phyloP scores from a whole-genome alignment of 2,329 filamentous ascomycete species.

The Orbilia brochopaga region DNA sequence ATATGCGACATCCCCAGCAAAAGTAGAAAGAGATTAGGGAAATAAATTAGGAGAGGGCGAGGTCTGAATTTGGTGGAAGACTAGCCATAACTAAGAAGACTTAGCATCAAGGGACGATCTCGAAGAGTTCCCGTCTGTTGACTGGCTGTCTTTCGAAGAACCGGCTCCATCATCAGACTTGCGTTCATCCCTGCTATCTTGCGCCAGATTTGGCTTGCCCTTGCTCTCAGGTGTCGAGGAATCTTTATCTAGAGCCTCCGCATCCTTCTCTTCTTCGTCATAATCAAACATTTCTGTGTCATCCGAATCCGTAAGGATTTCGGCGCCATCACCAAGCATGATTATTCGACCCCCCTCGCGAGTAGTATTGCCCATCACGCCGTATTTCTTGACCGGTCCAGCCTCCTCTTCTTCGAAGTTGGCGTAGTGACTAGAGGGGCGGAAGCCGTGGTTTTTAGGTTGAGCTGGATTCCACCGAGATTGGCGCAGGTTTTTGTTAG shows the following conservation, averaged over 20 bases:
- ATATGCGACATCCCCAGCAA: not conserved
- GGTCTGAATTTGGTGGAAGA: slow-evolving; percentile 8
- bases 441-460: slow-evolving; percentile 63
- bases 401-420: slow-evolving; percentile 63
- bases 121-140: slow-evolving; percentile 13
- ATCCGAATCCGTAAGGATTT: slow-evolving; percentile 84
- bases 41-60: slow-evolving; percentile 18
- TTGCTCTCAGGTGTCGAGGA: slow-evolving; percentile 9
- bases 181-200: not conserved
- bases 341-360: slow-evolving; percentile 76
- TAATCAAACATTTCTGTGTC: slow-evolving; percentile 95
- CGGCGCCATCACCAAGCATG: slow-evolving; percentile 91
- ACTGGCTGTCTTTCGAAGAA: slow-evolving; percentile 21
- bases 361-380: slow-evolving; percentile 27
- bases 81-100: slow-evolving; percentile 21
- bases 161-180: slow-evolving; percentile 6
- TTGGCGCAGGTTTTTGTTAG: slow-evolving; percentile 14
- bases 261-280: slow-evolving; percentile 65
- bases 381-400: slow-evolving; percentile 55
- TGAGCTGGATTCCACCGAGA: slow-evolving; percentile 54
- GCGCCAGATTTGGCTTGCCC: not conserved
- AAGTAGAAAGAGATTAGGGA: slow-evolving; percentile 16
- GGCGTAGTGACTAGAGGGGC: slow-evolving; percentile 67
- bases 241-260: slow-evolving; percentile 55
- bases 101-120: slow-evolving; percentile 17